Base-by-base conservation (phyloP, 208 protist species). In the Trypanosoma theileri region DNA sequence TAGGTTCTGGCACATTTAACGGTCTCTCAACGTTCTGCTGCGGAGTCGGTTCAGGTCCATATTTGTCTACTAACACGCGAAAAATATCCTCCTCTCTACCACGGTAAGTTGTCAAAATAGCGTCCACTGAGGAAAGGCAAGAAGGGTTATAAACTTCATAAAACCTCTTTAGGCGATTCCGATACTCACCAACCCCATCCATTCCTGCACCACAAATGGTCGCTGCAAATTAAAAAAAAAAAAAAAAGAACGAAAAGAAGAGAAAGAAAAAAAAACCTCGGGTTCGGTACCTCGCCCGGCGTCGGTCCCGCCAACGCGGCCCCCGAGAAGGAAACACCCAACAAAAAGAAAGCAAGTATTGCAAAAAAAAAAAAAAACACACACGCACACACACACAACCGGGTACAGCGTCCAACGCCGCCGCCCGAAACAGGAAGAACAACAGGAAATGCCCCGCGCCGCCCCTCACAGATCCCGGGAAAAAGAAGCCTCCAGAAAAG, bases 161-260 rank as follows among this genome's bases (percentile, higher is more conserved):
- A 64, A 69, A 69, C n/a, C 71, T 60, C 31, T 11, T 28, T 7
- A 73, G 40, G 10, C 69, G 58, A 12, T 44, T 22, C 26, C 24
- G 46, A 16, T 82, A 51, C 35, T 81, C 56, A 40, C 78, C 73
- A 14, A n/a, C n/a, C n/a, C 80, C 84, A 16, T 86, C 79, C 64
- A 79, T 81, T 35, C 82, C 59, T 13, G 87, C 59, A 16, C 53
- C 57, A 40, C 66, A 41, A 11, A 89, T 4, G 59, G 88, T 66
- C 53, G 78, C 77, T n/a, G 73, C 22, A 9, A 6, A 4, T 6
- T 22, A 22, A 14, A 28, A 53, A 22, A 56, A 68, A 48, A 56
- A 48, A 59, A n/a, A 17, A 60, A 63, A 70, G 26, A 17, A 52
- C 26, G 48, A 58, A 40, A 44, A 62, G 19, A 57, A 66, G 41